Evolutionary conservation across 2,329 filamentous ascomycete species (phyloP).

Genomic region (Fusarium pininemorale): DNA sequence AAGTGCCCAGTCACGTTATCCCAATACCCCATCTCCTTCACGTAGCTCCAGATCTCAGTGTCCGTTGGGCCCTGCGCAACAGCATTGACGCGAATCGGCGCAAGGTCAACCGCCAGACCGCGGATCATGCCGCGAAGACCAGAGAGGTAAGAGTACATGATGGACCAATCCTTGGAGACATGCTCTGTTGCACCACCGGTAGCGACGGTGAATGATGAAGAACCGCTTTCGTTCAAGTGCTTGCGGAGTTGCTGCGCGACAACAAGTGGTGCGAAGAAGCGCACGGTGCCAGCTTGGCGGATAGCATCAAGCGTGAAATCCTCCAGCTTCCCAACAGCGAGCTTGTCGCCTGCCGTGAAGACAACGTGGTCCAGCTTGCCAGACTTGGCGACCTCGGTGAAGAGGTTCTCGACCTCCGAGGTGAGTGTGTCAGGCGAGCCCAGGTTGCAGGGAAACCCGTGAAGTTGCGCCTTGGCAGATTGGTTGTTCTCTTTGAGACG

Average conservation of each 20-base stretch:
- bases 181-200: slow-evolving; percentile 26
- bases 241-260: slow-evolving; percentile 32
- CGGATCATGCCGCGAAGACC: slow-evolving; percentile 27
- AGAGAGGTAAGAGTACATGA: slow-evolving; percentile 25
- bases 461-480: slow-evolving; percentile 22
- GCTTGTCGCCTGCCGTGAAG: slow-evolving; percentile 30
- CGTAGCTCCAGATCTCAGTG: slow-evolving; percentile 27
- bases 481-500: slow-evolving; percentile 22
- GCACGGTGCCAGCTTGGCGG: slow-evolving; percentile 27
- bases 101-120: slow-evolving; percentile 31
- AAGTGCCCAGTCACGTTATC: slow-evolving; percentile 16
- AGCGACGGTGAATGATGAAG: slow-evolving; percentile 32
- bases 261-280: slow-evolving; percentile 30
- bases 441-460: slow-evolving; percentile 29
- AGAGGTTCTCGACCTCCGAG: slow-evolving; percentile 19
- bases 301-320: slow-evolving; percentile 19
- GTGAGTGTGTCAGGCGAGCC: slow-evolving; percentile 17
- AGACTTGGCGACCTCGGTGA: slow-evolving; percentile 19
- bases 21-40: slow-evolving; percentile 30
- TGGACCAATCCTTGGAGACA: slow-evolving; percentile 23
- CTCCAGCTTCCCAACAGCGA: slow-evolving; percentile 22
- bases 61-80: slow-evolving; percentile 29
- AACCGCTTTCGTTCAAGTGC: slow-evolving; percentile 16
- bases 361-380: slow-evolving; percentile 34
- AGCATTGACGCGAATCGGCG: slow-evolving; percentile 30